Conservation (phyloP, 345 rosid species). For the Eucalyptus regnans region DNA sequence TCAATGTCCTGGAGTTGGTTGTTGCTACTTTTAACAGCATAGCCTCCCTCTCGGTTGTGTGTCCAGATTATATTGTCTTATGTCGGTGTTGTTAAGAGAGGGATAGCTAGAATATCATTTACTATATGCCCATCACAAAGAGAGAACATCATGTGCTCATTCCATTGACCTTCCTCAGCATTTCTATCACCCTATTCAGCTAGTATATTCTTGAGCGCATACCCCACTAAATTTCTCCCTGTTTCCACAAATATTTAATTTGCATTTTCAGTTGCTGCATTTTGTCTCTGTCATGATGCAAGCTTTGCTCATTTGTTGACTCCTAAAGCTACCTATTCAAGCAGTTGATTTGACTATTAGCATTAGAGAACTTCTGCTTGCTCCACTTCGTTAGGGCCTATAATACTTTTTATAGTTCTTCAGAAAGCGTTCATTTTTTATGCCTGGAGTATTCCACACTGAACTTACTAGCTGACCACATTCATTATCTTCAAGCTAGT, state of each 20-base stretch:
- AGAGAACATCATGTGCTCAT: neutral
- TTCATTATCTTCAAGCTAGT: too few species aligned
- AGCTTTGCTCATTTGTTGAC: neutral
- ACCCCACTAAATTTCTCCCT: neutral
- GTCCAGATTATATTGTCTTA: fast-evolving
- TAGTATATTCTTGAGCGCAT: neutral
- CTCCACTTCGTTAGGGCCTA: too few species aligned
- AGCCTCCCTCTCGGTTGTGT: fast-evolving
- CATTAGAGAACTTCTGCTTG: too few species aligned
- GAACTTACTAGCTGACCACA: too few species aligned
- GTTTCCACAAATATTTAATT: neutral
- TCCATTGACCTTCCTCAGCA: neutral
- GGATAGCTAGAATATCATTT: neutral
- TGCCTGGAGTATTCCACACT: fast-evolving
- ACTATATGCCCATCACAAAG: neutral
- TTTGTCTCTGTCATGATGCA: neutral
- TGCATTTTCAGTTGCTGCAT: neutral
- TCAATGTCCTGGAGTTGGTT: too few species aligned
- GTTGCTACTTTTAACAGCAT: neutral
- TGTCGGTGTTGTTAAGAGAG: neutral
- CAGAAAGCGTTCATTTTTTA: too few species aligned
- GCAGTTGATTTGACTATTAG: neutral
- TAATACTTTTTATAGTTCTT: too few species aligned
- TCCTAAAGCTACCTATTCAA: neutral
- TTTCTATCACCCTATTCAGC: neutral